phyloP scores from a whole-genome alignment of 495 filamentous ascomycete genomes.

The Penicillium bovifimosum region DNA sequence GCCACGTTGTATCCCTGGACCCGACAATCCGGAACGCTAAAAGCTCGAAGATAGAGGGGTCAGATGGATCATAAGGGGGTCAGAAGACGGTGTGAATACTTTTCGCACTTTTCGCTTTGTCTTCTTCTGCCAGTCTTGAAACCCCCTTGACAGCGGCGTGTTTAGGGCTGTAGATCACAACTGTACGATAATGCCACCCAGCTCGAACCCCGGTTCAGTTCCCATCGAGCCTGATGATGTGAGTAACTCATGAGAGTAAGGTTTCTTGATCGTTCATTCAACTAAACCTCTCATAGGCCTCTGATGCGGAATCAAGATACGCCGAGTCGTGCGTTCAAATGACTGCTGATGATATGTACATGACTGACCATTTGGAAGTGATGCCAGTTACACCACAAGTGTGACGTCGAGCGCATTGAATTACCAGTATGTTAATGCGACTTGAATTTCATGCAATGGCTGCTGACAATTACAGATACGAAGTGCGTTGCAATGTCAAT shows the following conservation, averaged over 20 bases:
- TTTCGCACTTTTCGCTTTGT: constrained; percentile 7
- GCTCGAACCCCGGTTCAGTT: constrained; percentile 5
- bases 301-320: constrained; percentile 28
- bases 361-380: constrained; percentile 14
- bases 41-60: constrained; percentile 18
- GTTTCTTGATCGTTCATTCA: too few species aligned
- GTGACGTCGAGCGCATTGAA: constrained; percentile 38
- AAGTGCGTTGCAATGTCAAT: constrained; percentile 18
- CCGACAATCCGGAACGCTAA: constrained; percentile 18
- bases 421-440: constrained; percentile 33
- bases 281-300: constrained; percentile 11
- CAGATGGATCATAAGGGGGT: constrained; percentile 6
- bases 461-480: constrained; percentile 25
- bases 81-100: constrained; percentile 18
- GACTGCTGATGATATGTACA: not conserved
- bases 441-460: not conserved
- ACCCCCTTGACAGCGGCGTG: not conserved
- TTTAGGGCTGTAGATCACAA: not conserved
- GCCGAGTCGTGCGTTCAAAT: constrained; percentile 28
- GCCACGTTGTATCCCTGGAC: constrained; percentile 1
- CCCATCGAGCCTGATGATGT: constrained; percentile 35
- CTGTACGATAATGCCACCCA: constrained; percentile 9
- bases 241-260: constrained; percentile 2
- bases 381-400: constrained; percentile 32
- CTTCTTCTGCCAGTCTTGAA: not conserved